Conservation (phyloP, 2,329 filamentous ascomycete species). For the Xylariales sp. region DNA sequence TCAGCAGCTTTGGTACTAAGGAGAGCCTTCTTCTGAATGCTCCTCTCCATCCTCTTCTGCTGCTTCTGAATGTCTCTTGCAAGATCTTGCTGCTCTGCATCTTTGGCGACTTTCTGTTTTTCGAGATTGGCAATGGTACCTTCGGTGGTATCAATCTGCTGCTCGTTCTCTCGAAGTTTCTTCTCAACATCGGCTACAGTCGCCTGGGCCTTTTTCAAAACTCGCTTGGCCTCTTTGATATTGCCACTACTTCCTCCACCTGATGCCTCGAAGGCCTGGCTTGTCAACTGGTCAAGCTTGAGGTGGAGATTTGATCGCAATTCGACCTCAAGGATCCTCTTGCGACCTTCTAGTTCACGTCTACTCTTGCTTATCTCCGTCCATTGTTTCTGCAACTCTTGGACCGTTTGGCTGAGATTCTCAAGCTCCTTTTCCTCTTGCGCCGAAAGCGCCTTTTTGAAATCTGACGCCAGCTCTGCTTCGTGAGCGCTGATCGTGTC, state of each 20-base stretch:
- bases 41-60: constrained; percentile 88
- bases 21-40: constrained; percentile 80
- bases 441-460: constrained; percentile 81
- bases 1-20: constrained; percentile 74
- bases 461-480: constrained; percentile 76
- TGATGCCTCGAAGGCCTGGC: constrained; percentile 65
- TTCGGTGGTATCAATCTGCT: constrained; percentile 57
- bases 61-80: constrained; percentile 76
- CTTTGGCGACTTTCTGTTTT: constrained; percentile 54
- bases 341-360: constrained; percentile 73
- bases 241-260: constrained; percentile 60
- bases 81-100: constrained; percentile 71
- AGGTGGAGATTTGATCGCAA: constrained; percentile 85
- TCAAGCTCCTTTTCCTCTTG: constrained; percentile 83
- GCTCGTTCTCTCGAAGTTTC: constrained; percentile 71
- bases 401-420: constrained; percentile 61
- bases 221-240: constrained; percentile 73
- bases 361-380: constrained; percentile 69
- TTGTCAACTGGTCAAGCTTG: constrained; percentile 80
- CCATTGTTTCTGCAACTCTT: constrained; percentile 72
- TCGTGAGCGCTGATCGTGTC: constrained; percentile 75
- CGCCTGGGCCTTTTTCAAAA: constrained; percentile 74
- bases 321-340: constrained; percentile 80
- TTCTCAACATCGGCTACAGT: constrained; percentile 61
- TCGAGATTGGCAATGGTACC: constrained; percentile 29